These are phyloP conservation scores for Claviceps sp. DNA, from an alignment of 2,329 filamentous ascomycete genomes.

Conservation along the genomic window DNA sequence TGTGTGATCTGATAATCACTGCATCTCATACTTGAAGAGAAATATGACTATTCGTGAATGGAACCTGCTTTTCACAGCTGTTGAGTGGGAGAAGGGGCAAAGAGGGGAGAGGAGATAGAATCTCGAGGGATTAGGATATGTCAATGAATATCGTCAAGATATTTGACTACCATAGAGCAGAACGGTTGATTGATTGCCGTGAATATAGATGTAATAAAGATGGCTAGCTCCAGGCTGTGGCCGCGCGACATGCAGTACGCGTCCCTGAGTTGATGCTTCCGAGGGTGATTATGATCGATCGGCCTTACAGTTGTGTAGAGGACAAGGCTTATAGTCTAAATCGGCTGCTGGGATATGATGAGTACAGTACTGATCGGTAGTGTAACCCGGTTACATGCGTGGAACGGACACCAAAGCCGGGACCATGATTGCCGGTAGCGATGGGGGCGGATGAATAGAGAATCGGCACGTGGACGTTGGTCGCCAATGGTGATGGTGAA, in stretches of 20 bases:
- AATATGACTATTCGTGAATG: neutral
- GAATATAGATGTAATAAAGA: neutral
- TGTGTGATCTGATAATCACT: neutral
- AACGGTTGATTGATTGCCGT: neutral
- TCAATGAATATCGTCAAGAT: neutral
- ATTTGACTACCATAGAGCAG: neutral
- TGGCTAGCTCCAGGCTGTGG: neutral
- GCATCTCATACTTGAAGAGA: neutral
- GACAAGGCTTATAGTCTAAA: neutral
- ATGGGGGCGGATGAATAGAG: neutral
- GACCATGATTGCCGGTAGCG: neutral
- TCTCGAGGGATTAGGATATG: neutral
- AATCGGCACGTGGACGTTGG: neutral
- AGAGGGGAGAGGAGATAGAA: neutral
- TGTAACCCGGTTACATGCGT: neutral
- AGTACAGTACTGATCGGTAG: neutral
- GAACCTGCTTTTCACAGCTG: neutral
- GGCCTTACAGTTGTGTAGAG: slow-evolving; percentile 1
- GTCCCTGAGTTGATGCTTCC: neutral
- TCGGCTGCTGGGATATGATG: neutral
- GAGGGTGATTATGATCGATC: slow-evolving; percentile 1
- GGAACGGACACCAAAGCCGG: neutral
- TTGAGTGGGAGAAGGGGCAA: neutral
- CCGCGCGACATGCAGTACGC: neutral
- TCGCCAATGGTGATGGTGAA: neutral